These are phyloP conservation scores for Mycena vitilis DNA, from an alignment of 768 basidiomycete species.

Conservation along the genomic window DNA sequence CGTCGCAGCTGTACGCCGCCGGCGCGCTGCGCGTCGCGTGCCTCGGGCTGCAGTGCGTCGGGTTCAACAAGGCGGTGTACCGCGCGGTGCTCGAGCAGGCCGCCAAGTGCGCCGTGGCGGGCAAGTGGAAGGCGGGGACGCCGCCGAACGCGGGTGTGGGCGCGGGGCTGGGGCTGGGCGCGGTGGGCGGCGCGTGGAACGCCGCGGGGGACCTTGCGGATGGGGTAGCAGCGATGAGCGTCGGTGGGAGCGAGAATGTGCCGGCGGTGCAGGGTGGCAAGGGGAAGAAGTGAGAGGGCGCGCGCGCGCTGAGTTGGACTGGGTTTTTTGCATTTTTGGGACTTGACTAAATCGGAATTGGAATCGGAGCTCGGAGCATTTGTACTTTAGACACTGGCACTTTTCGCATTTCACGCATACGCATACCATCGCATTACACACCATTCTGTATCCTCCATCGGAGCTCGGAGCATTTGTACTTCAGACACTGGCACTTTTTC, in stretches of 20 bases:
- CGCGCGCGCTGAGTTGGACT: background rate
- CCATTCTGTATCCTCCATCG: conserved; percentile 18
- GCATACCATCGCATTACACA: conserved; percentile 4
- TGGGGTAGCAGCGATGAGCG: conserved; percentile 26
- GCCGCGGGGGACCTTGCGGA: conserved; percentile 15
- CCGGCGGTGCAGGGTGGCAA: conserved; percentile 28
- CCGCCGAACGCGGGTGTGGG: background rate
- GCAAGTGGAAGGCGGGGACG: conserved; percentile 27
- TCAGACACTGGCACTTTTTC: too few species aligned
- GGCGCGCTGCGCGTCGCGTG: conserved; percentile 82
- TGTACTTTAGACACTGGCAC: conserved; percentile 15
- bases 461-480: too few species aligned
- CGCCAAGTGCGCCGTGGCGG: conserved; percentile 47
- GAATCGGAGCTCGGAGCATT: conserved; percentile 27
- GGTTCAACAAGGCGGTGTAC: conserved; percentile 78
- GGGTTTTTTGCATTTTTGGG: background rate
- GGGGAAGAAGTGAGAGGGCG: conserved; percentile 22
- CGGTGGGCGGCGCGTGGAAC: conserved; percentile 25
- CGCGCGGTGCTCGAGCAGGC: conserved; percentile 75
- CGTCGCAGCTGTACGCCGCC: conserved; percentile 74
- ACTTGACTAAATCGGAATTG: background rate
- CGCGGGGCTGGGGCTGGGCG: conserved; percentile 11
- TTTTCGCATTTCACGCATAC: background rate
- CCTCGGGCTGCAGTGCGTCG: conserved; percentile 79
- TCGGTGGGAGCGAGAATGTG: conserved; percentile 28